Evolutionary conservation across 2,329 filamentous ascomycete genomes (phyloP).

Genomic region (Corinectria fuckeliana): DNA sequence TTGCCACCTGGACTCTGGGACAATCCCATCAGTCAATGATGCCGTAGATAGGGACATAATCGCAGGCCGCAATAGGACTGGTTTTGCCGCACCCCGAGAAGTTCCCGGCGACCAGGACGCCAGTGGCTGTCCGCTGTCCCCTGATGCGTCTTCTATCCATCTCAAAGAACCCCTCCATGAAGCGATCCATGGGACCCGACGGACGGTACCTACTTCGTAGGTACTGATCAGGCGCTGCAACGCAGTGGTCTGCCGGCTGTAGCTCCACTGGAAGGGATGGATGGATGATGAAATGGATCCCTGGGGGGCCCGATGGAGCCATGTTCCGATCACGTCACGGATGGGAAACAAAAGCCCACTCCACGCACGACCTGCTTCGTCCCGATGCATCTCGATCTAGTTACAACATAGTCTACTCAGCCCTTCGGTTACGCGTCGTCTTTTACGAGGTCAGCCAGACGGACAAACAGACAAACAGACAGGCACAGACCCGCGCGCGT

Average conservation of each 20-base stretch:
- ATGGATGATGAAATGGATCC: too few relatives aligned
- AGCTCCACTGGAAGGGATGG: neutral
- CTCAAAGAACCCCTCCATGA: neutral
- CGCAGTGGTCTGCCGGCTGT: neutral
- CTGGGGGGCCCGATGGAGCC: too few relatives aligned
- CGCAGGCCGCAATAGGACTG: neutral
- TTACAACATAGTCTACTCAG: neutral
- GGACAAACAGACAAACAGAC: too few relatives aligned
- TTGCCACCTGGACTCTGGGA: too few relatives aligned
- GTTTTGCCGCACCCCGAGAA: neutral
- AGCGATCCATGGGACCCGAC: too few relatives aligned
- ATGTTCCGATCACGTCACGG: neutral
- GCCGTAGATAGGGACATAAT: neutral
- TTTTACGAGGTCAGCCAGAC: too few relatives aligned
- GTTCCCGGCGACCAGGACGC: neutral
- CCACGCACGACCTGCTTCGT: neutral
- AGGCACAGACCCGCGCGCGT: neutral
- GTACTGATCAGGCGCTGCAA: neutral
- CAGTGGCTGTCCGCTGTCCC: too few relatives aligned
- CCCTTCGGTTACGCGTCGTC: too few relatives aligned
- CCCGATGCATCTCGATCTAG: too few relatives aligned
- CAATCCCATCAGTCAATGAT: too few relatives aligned
- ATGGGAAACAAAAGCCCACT: neutral
- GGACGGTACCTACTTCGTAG: too few relatives aligned
- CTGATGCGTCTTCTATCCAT: neutral